A percentile compares a stretch with the other conserved stretches of the same genome.
Conservation (phyloP, 306 rosid genomes). For the Vigna trinervia region DNA sequence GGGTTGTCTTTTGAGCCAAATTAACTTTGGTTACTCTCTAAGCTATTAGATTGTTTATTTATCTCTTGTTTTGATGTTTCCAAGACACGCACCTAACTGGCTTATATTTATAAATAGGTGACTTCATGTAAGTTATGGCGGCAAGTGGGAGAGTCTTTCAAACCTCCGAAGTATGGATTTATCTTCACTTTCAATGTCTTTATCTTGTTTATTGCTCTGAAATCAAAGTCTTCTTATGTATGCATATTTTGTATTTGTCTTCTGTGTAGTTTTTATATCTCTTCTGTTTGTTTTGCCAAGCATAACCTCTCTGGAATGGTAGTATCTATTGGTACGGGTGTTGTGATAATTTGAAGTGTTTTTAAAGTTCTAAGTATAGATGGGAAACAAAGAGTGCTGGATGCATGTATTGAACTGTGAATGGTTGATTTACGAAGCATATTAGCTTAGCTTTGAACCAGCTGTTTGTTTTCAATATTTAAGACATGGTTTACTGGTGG, state of each 20-base stretch:
- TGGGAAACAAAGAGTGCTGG: constrained; percentile 7
- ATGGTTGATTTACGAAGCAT: constrained; percentile 34
- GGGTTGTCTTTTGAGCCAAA: constrained; percentile 36
- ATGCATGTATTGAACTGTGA: constrained; percentile 28
- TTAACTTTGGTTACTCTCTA: constrained; percentile 10
- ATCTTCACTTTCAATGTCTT: constrained; percentile 25
- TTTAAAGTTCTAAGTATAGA: not conserved
- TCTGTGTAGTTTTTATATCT: constrained; percentile 14
- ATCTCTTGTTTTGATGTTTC: constrained; percentile 38
- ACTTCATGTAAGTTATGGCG: constrained; percentile 97
- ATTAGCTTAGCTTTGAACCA: not conserved
- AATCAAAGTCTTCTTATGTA: constrained; percentile 23
- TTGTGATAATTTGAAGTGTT: constrained; percentile 18
- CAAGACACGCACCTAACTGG: constrained; percentile 41
- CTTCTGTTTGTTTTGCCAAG: not conserved
- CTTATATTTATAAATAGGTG: constrained; percentile 65
- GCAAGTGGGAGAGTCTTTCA: constrained; percentile 99
- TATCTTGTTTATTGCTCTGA: constrained; percentile 31
- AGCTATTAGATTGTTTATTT: constrained; percentile 9
- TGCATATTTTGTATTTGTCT: constrained; percentile 5
- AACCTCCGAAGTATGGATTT: constrained; percentile 91
- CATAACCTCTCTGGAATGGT: constrained; percentile 15
- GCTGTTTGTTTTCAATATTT: constrained; percentile 24
- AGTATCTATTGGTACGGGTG: constrained; percentile 20
- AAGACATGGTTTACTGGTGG: constrained; percentile 1